Evolutionary conservation across 164 flowering plant species (phyloP), one percentile per base, ranked within the genome.

Genomic region (Chimonanthus salicifolius): DNA sequence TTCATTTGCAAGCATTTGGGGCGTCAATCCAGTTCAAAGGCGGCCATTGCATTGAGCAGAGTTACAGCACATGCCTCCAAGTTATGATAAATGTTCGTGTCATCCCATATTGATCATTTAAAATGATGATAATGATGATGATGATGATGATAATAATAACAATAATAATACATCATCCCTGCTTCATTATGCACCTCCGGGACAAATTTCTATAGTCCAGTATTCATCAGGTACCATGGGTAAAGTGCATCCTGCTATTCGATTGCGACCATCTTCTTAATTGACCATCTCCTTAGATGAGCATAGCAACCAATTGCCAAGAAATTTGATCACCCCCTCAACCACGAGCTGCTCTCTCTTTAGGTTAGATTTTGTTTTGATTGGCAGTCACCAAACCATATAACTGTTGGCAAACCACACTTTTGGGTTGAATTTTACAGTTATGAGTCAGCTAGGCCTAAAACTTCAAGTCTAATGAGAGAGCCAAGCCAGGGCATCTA

Each of bases 11-110:
- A 85, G 75, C 89, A 85, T 69, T 75, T 94, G 78, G 90, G 90
- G 48, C 92, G 97, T 54, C 83, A 81, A 3, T 84, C 97, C 13
- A 94, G 94, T 47, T 94, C 99, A 8, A 96, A 94, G 83, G 83
- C 94, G 0, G 97, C 98, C 21, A 66, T 85, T 76, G 99, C 99
- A 70, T 78, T 92, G 74, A 78, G 88, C 83, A 86, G 80, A 62
- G 79, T 78, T 46, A 79, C 86, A 16, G 78, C 85, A 13, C 88
- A 87, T 83, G 89, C 87, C 58, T 94, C 94, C 21, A 92, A 89
- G 84, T 85, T 91, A 62, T 86, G 71, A 81, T 4, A 46, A 13
- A 33, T 44, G 7, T 43, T 8, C 15, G 49, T 18, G 11, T 66
- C 9, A 66, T 66, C 69, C 6, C 43, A 11, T n/a, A 45, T 66